Conservation (phyloP, 1,139 yeast species). For the Hanseniaspora uvarum region DNA sequence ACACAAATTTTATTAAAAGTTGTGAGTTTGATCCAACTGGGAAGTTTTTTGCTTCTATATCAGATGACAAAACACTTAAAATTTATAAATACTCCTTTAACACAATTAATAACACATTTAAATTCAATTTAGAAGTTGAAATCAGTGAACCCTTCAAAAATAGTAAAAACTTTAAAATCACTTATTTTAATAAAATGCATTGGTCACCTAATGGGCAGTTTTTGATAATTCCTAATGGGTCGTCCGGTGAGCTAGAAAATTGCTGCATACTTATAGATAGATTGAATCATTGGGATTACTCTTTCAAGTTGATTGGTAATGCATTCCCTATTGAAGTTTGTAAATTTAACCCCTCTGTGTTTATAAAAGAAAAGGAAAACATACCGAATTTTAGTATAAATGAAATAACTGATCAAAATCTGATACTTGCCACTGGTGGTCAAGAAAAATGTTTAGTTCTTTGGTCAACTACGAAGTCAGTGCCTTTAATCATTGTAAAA, state of each 20-base stretch:
- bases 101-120: conserved; percentile 48
- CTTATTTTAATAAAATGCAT: conserved; percentile 80
- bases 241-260: conserved; percentile 71
- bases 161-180: conserved; percentile 63
- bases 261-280: conserved; percentile 79
- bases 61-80: conserved; percentile 86
- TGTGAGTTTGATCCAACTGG: conserved; percentile 96
- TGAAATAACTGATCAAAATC: conserved; percentile 8
- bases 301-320: conserved; percentile 82
- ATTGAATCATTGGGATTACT: conserved; percentile 89
- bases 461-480: conserved; percentile 13
- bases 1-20: conserved; percentile 92
- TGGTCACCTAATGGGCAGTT: conserved; percentile 99
- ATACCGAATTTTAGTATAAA: conserved; percentile 12
- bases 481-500: conserved; percentile 6
- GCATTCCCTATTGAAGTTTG: conserved; percentile 96
- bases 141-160: conserved; percentile 75
- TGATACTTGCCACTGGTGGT: conserved; percentile 13
- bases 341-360: conserved; percentile 68
- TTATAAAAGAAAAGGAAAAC: conserved; percentile 31
- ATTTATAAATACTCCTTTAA: conserved; percentile 75
- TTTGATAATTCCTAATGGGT: conserved; percentile 92
- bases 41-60: conserved; percentile 91
- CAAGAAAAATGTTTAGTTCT: conserved; percentile 15
- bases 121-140: conserved; percentile 76